A percentile compares a stretch with the other conserved stretches of the same genome.
phyloP scores from a whole-genome alignment of 139 green algal species.

The Protoeuglena noctilucae region DNA sequence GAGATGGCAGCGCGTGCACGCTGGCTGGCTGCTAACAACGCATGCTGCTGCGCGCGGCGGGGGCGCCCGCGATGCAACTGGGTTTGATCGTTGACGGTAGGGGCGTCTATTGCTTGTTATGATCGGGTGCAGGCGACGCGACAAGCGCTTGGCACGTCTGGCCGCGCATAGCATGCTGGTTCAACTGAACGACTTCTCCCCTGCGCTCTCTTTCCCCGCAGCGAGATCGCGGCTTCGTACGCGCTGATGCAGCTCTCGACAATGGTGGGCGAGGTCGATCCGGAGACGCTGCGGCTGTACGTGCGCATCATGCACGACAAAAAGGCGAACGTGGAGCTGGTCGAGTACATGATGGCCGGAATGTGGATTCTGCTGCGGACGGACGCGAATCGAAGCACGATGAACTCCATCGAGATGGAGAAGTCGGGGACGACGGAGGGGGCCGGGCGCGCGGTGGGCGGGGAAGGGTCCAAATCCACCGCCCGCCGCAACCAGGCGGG shows the following conservation, averaged over 20 bases:
- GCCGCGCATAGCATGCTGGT: too few species aligned
- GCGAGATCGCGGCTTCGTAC: neutral
- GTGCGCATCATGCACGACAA: slow-evolving; percentile 10
- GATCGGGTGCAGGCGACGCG: too few species aligned
- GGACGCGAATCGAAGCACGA: slow-evolving; percentile 31
- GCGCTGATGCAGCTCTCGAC: neutral
- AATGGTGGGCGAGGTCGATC: neutral
- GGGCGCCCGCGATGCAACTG: too few species aligned
- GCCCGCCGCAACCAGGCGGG: neutral
- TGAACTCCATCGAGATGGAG: slow-evolving; percentile 7
- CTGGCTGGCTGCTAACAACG: too few species aligned
- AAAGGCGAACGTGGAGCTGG: slow-evolving; percentile 35
- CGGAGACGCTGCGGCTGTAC: neutral
- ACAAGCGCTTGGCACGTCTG: too few species aligned
- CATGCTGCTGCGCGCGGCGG: too few species aligned
- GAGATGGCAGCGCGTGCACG: too few species aligned
- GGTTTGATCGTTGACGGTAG: too few species aligned
- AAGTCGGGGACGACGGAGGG: neutral
- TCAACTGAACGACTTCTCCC: too few species aligned
- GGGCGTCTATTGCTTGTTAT: too few species aligned
- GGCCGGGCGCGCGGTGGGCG: neutral
- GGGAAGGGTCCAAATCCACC: neutral
- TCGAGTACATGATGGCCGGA: slow-evolving; percentile 55
- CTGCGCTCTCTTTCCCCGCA: too few species aligned
- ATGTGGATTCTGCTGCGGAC: slow-evolving; percentile 62